Percentiles rank a stretch among this genome's conserved stretches.
Evolutionary conservation across 371 early-diverging fungal genomes (phyloP).

Genomic region (Rhizomucor miehei): DNA sequence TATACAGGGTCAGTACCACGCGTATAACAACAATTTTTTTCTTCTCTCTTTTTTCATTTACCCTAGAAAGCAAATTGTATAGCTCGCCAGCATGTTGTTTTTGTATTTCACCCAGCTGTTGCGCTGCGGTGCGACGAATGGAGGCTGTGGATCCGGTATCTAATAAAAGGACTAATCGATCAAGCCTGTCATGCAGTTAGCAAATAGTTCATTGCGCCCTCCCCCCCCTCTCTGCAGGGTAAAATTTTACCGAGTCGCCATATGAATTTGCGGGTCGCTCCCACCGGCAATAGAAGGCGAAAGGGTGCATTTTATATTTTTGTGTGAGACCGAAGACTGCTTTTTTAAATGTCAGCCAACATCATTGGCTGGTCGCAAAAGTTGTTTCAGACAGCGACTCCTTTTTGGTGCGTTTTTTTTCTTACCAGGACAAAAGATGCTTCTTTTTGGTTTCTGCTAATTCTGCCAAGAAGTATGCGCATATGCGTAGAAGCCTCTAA

Average conservation of each 20-base stretch:
- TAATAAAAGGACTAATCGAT: conserved; percentile 88
- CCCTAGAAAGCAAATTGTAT: conserved; percentile 81
- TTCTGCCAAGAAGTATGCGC: no score
- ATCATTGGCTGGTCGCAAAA: no score
- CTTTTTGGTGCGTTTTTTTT: no score
- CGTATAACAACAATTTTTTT: background rate
- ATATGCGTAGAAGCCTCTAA: no score
- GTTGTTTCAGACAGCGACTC: no score
- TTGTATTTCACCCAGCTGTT: conserved; percentile 93
- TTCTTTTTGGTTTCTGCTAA: no score
- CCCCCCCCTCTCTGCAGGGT: background rate
- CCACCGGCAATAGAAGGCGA: no score
- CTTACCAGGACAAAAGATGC: no score
- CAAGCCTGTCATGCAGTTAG: conserved; percentile 63
- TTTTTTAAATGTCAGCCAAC: no score
- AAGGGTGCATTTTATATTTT: no score
- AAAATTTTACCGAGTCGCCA: conserved; percentile 31
- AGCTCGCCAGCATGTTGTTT: conserved; percentile 93
- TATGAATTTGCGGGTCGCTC: conserved; percentile 12
- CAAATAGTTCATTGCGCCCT: background rate
- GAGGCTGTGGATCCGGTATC: conserved; percentile 91
- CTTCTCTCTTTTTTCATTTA: conserved; percentile 25
- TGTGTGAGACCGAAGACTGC: no score
- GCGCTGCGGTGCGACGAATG: conserved; percentile 89
- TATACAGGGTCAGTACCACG: background rate